Evolutionary conservation across 2,329 filamentous ascomycete genomes (phyloP).

Genomic region (Xylaria sp.): DNA sequence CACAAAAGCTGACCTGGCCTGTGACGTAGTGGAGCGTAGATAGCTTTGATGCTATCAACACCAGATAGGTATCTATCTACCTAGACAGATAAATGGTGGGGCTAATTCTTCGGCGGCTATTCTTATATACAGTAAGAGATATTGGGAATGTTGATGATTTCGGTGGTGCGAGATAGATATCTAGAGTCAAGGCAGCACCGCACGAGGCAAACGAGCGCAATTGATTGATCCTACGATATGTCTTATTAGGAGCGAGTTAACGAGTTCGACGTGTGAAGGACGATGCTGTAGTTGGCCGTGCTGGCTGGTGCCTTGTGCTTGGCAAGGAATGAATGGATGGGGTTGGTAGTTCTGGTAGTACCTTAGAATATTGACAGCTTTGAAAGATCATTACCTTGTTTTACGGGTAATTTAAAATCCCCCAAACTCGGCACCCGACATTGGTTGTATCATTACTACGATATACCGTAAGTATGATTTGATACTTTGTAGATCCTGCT

Average conservation of each 20-base stretch:
- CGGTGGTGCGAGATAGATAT: neutral
- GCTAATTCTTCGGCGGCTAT: slow-evolving; percentile 13
- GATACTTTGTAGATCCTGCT: slow-evolving; percentile 4
- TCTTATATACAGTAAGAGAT: slow-evolving; percentile 17
- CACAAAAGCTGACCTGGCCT: slow-evolving; percentile 5
- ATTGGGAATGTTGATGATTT: slow-evolving; percentile 8
- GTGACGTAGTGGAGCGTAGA: slow-evolving; percentile 36
- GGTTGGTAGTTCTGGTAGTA: too few species aligned
- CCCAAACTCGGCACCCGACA: neutral
- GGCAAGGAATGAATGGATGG: slow-evolving; percentile 1
- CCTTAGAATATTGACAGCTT: neutral
- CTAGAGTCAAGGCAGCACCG: slow-evolving; percentile 11
- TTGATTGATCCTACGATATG: neutral
- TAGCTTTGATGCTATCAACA: neutral
- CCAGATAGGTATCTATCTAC: neutral
- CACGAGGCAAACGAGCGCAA: neutral
- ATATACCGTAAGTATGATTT: neutral
- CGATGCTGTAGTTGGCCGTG: neutral
- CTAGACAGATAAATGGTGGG: slow-evolving; percentile 15
- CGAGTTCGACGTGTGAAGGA: neutral
- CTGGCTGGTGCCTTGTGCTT: slow-evolving; percentile 16
- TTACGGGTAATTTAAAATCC: neutral
- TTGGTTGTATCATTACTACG: neutral
- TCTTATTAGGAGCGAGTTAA: neutral
- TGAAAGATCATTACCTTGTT: neutral